Percentiles rank a stretch among this genome's conserved stretches.
Evolutionary conservation across 176 grass and related monocot genomes (phyloP).

Genomic region (Musa schizocarpa): DNA sequence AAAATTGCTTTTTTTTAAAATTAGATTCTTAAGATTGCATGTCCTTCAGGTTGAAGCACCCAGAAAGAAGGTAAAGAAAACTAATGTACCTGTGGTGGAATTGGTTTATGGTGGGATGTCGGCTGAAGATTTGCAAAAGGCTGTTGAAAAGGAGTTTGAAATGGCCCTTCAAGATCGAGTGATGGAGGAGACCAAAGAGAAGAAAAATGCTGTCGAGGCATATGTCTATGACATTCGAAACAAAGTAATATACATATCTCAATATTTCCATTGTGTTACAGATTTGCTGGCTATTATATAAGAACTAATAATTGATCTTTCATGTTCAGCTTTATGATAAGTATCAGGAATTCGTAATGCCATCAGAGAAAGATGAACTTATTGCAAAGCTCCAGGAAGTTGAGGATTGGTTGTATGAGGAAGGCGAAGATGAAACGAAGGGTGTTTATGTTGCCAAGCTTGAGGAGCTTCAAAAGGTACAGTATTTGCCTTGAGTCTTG

Average conservation of each 20-base stretch:
- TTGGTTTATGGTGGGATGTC: conserved; percentile 64
- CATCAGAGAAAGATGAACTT: conserved; percentile 64
- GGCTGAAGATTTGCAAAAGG: conserved; percentile 56
- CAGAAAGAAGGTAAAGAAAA: conserved; percentile 97
- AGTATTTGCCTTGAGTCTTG: neutral
- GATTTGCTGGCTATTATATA: neutral
- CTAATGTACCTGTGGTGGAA: conserved; percentile 50
- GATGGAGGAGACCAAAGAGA: conserved; percentile 99
- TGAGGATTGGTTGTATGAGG: conserved; percentile 98
- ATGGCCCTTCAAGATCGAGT: conserved; percentile 96
- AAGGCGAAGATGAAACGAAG: conserved; percentile 95
- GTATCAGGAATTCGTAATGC: conserved; percentile 54
- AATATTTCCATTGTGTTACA: neutral
- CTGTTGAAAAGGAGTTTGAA: conserved; percentile 82
- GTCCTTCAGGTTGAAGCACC: conserved; percentile 38
- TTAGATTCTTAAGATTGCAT: neutral
- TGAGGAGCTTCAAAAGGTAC: conserved; percentile 74
- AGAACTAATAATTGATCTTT: conserved; percentile 12
- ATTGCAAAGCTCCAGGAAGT: conserved; percentile 71
- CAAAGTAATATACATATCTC: conserved; percentile 38
- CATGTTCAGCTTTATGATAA: conserved; percentile 57
- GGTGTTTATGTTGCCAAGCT: conserved; percentile 92
- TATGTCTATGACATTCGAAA: conserved; percentile 99
- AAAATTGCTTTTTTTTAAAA: too few species aligned
- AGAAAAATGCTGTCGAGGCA: conserved; percentile 89